A percentile compares a stretch with the other conserved stretches of the same genome.
Evolutionary conservation across 768 basidiomycete genomes (phyloP).

Genomic region (Mycena metata): DNA sequence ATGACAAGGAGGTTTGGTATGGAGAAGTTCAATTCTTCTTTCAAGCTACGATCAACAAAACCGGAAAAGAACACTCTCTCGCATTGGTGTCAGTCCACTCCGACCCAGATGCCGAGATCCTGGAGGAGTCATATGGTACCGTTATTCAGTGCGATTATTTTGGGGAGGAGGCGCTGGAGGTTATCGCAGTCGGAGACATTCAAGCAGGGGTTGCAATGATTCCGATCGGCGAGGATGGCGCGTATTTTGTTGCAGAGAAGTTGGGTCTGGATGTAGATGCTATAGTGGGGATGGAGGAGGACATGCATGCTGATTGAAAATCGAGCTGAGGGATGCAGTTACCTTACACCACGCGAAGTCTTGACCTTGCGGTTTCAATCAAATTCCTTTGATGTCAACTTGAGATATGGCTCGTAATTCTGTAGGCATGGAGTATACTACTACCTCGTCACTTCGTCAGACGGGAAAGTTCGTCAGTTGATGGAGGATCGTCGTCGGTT

Average conservation of each 20-base stretch:
- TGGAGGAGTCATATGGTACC: slow-evolving; percentile 29
- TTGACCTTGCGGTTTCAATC: too few species aligned
- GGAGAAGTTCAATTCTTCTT: too few species aligned
- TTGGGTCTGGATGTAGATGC: slow-evolving; percentile 6
- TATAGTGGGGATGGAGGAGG: slow-evolving; percentile 8
- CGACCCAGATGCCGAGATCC: slow-evolving; percentile 20
- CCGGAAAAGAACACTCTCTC: background rate
- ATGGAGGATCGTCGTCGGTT: too few species aligned
- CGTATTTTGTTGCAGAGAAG: slow-evolving; percentile 22
- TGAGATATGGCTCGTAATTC: too few species aligned
- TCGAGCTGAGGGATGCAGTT: too few species aligned
- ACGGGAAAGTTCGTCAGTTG: too few species aligned
- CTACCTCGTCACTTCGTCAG: too few species aligned
- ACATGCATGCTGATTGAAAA: background rate
- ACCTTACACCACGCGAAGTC: too few species aligned
- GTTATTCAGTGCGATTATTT: background rate
- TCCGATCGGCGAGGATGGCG: slow-evolving; percentile 11
- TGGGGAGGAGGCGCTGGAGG: slow-evolving; percentile 3
- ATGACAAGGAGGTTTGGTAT: too few species aligned
- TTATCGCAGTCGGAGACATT: slow-evolving; percentile 32
- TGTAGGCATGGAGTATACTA: too few species aligned
- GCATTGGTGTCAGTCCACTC: slow-evolving; percentile 29
- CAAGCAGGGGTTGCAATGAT: slow-evolving; percentile 33
- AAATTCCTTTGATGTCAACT: too few species aligned
- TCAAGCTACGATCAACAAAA: slow-evolving; percentile 19